Evolutionary conservation across 106 monocot species (phyloP), one percentile per base, ranked within the genome.

Genomic region (Apostasia shenzhenica): DNA sequence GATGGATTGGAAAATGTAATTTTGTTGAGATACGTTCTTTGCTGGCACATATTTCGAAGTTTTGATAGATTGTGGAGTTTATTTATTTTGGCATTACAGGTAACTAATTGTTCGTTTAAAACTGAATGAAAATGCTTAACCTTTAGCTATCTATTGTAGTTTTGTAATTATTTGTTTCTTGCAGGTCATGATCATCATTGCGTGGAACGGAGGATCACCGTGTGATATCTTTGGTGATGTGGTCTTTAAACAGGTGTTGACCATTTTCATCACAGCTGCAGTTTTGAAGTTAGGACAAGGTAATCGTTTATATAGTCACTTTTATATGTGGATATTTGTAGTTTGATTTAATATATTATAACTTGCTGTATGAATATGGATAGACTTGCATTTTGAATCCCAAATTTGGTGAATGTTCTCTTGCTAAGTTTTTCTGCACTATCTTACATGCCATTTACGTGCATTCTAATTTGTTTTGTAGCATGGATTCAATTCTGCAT

Each of bases 1-100:
- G 59, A 12, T 93, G 93, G 99, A 86, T 80, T 61, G 99, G 99
- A 46, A 99, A 99, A 71, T 83, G 74, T 49, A 90, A 99, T 77
- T 99, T 99, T 83, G 99, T 99, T 54, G 99, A 99, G 79, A 87
- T 93, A 77, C 89, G 93, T 7, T 90, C 99, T 61, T 99, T 90
- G n/a, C 77, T 93, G 92, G 99, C 99, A 99, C 68, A 80, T 99
- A 67, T 99, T 93, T 66, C 77, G 99, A 41, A 99, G 99, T 77
- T 99, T 99, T 66, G 99, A 93, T 65, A 82, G 99, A 66, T 84
- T 99, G 93, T 99, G 99, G 99, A 77, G 60, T 58, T 99, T 93
- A 63, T 85, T 93, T 71, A 93, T 99, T 54, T 73, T 99, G 76
- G 67, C 83, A 52, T 68, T 99, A 48, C 99, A 99, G 99, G 99